These are phyloP conservation scores for Domatiomyces globalis DNA, from an alignment of 2,329 filamentous ascomycete species.

Conservation along the genomic window DNA sequence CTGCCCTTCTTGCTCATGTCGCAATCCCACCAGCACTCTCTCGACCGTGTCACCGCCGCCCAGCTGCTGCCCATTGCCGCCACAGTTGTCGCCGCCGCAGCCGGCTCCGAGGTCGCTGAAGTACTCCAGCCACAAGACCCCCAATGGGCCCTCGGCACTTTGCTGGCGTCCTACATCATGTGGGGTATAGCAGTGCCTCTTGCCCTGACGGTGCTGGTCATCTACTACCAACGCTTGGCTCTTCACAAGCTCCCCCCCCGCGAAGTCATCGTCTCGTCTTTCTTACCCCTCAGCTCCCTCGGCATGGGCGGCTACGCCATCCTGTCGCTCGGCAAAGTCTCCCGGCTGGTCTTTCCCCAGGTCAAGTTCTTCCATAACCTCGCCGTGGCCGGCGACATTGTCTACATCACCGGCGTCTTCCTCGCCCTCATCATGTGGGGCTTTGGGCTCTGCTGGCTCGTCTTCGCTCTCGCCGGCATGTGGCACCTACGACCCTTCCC, in stretches of 20 bases:
- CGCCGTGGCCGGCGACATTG: slow-evolving; percentile 18
- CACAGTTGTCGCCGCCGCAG: slow-evolving; percentile 50
- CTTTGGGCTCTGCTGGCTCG: slow-evolving; percentile 28
- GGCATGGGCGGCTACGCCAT: slow-evolving; percentile 51
- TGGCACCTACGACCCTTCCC: slow-evolving; percentile 30
- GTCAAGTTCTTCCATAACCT: slow-evolving; percentile 15
- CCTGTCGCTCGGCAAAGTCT: slow-evolving; percentile 37
- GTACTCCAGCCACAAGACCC: too few species aligned
- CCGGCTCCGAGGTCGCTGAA: slow-evolving; percentile 43
- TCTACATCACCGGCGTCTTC: slow-evolving; percentile 22
- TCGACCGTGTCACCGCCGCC: slow-evolving; percentile 49
- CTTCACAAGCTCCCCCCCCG: slow-evolving; percentile 51
- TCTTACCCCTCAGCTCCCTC: slow-evolving; percentile 52
- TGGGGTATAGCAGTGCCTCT: slow-evolving; percentile 48
- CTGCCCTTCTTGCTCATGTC: slow-evolving; percentile 34
- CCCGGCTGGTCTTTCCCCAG: slow-evolving; percentile 24
- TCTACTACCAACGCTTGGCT: slow-evolving; percentile 57
- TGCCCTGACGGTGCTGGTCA: slow-evolving; percentile 48
- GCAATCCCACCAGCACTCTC: slow-evolving; percentile 29
- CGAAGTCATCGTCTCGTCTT: slow-evolving; percentile 54
- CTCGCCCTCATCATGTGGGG: slow-evolving; percentile 25
- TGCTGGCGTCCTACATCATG: too few species aligned
- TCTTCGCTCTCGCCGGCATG: slow-evolving; percentile 25
- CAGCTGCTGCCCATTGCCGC: slow-evolving; percentile 55
- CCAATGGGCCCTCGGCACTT: too few species aligned